Conservation (phyloP, 2,329 filamentous ascomycete genomes). For the Colletotrichum godetiae region DNA sequence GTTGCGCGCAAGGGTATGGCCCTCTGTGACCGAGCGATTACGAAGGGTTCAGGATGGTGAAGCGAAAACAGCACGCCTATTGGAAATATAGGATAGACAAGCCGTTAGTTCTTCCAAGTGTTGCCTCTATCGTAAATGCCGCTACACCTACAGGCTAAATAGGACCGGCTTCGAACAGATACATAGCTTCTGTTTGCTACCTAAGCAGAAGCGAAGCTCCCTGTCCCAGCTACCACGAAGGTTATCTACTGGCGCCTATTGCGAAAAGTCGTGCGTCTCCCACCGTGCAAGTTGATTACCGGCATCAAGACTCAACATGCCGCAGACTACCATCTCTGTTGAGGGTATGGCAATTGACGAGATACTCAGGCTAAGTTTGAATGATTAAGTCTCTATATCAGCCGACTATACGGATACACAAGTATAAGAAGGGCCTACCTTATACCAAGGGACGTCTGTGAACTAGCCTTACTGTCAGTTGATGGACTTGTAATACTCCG, state of each 20-base stretch:
- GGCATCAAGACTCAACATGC: not conserved
- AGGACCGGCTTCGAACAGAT: not conserved
- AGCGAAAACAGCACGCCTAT: not conserved
- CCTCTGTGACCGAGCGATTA: conserved; percentile 7
- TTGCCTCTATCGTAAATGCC: not conserved
- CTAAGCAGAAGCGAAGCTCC: not conserved
- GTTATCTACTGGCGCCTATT: not conserved
- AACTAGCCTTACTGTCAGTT: not conserved
- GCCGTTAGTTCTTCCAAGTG: not conserved
- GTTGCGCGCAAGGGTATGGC: conserved; percentile 4
- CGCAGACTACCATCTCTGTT: not conserved
- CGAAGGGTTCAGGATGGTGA: not conserved
- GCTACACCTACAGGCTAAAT: conserved; percentile 25
- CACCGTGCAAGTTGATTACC: not conserved
- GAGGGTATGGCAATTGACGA: not conserved
- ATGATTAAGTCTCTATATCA: not conserved
- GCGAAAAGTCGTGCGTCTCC: not conserved
- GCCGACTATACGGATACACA: not conserved
- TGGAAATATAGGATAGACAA: not conserved
- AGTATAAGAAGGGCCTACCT: not conserved
- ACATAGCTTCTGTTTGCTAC: not conserved
- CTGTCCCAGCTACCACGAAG: not conserved
- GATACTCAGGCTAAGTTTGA: too few relatives aligned
- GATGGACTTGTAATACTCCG: not conserved
- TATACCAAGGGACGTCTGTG: too few relatives aligned